Evolutionary conservation across 2,329 filamentous ascomycete genomes (phyloP), one percentile per base, ranked within the genome.

Genomic region (Pezicula carpinea): DNA sequence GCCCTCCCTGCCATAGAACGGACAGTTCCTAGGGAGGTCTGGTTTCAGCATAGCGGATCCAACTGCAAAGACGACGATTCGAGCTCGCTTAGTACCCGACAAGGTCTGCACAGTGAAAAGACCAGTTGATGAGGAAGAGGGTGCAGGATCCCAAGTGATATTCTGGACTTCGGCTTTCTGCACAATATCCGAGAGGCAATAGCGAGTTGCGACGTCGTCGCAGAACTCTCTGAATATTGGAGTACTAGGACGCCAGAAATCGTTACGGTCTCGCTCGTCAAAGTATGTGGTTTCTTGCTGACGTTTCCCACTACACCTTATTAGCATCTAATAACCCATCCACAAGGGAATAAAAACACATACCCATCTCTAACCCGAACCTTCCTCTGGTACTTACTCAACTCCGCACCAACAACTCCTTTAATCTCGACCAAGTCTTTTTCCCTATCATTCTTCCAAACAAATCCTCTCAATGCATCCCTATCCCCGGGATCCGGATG

Each of bases 301-400:
- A 11, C 43, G 19, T 62, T 56, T 74, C 57, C 57, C 71, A 69
- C 62, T 60, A 29, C 13, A 4, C 10, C 6, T 29, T 11, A 29
- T 11, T 29, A 13, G 10, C 5, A 29, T 29, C 26, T 11, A 2
- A 29, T 29, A 3, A 29, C 8, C 10, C 10, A 29, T 29, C 10
- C 26, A 29, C 5, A 2, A 26, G 6, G 13, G 2, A 29, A 11
- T 26, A 10, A 10, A 21, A 38, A 57, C 65, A 66, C 51, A 73
- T 72, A 71, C 73, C 61, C 68, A 68, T 44, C 62, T 54, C 57
- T 66, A 49, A 66, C 56, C 53, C 66, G 68, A 63, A 81, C 79
- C 72, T 89, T 89, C 70, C 83, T 85, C 48, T 79, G 76, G 64
- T 92, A 85, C 67, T 92, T 92, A 69, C 85, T 90, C 47, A 90